Conservation (phyloP, 2,329 filamentous ascomycete species). For the Phoma herbarum region DNA sequence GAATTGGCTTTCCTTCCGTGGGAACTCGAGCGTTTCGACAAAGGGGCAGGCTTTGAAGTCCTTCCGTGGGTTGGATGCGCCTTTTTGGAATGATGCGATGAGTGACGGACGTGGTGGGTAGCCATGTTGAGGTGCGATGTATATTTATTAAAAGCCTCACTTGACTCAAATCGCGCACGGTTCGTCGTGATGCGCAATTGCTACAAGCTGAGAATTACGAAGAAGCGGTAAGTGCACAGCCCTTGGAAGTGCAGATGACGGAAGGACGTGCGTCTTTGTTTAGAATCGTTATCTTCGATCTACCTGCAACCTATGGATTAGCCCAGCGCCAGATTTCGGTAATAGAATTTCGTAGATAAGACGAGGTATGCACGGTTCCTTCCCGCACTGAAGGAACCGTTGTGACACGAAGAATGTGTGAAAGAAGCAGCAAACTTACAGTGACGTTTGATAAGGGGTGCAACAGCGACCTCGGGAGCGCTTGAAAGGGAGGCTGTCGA, state of each 20-base stretch:
- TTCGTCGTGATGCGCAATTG: slow-evolving; percentile 36
- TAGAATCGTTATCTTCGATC: slow-evolving; percentile 44
- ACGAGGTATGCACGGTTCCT: slow-evolving; percentile 21
- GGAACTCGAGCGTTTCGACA: slow-evolving; percentile 47
- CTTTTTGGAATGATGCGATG: slow-evolving; percentile 49
- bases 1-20: slow-evolving; percentile 40
- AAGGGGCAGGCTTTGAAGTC: slow-evolving; percentile 43
- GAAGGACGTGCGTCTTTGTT: slow-evolving; percentile 47
- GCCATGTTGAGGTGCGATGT: slow-evolving; percentile 44
- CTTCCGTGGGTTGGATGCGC: slow-evolving; percentile 46
- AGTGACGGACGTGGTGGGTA: slow-evolving; percentile 48
- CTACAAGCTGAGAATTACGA: slow-evolving; percentile 40
- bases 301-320: slow-evolving; percentile 45
- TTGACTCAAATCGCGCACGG: slow-evolving; percentile 42
- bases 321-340: slow-evolving; percentile 42
- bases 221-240: slow-evolving; percentile 51
- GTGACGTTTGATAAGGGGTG: slow-evolving; percentile 28
- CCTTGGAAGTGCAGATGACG: slow-evolving; percentile 45
- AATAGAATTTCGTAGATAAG: slow-evolving; percentile 25
- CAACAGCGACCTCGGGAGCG: slow-evolving; percentile 33
- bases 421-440: slow-evolving; percentile 36
- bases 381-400: slow-evolving; percentile 15
- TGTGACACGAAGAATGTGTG: slow-evolving; percentile 26
- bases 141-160: slow-evolving; percentile 48
- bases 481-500: slow-evolving; percentile 23